Base-by-base conservation (phyloP, 2,329 filamentous ascomycete genomes). In the Paracorniculantispora psalliotae region DNA sequence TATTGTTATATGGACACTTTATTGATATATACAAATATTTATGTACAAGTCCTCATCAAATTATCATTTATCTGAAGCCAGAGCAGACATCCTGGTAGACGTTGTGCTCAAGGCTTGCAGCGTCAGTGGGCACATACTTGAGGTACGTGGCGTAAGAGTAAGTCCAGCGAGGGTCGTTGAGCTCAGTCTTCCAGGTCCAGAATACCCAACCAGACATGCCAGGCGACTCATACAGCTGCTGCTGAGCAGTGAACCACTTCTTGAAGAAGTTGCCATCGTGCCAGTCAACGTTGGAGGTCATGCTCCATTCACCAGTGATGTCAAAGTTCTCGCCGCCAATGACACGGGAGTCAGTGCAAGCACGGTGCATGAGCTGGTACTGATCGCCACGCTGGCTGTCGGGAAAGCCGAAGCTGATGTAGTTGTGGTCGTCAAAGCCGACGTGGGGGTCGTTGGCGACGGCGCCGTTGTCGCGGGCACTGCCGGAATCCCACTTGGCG, bases 361-460 rank as follows among this genome's bases (percentile, higher is more conserved):
- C 65, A 19, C 59, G 59, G 48, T 62, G 62, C 66, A 68, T 67
- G 23, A 68, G 65, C 10, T 50, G 47, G 39, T 54, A 35, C 50
- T 64, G 62, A 51, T 65, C 51, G 21, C 61, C 62, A 6, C 56
- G 48, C 48, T 59, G 61, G 59, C 57, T 44, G 28, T 60, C 47
- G 21, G 26, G 37, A 28, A 57, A 47, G 15, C 51, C 59, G 23
- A 60, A 60, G 53, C 59, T 46, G 47, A 66, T 62, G 57, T 85
- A 86, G 50, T 80, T 77, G 68, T 85, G 82, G 69, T 84, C 79
- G 67, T 85, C 82, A 64, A 79, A 86, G 26, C 77, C 79, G 39
- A 75, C 63, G 30, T 71, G 76, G 3, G 81, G 77, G 66, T 84
- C 74, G 35, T 28, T 55, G 25, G 46, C 58, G 23, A 64, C 60